Evolutionary conservation across 2,329 filamentous ascomycete genomes (phyloP), one percentile per base, ranked within the genome.

Genomic region (Pyricularia grisea): DNA sequence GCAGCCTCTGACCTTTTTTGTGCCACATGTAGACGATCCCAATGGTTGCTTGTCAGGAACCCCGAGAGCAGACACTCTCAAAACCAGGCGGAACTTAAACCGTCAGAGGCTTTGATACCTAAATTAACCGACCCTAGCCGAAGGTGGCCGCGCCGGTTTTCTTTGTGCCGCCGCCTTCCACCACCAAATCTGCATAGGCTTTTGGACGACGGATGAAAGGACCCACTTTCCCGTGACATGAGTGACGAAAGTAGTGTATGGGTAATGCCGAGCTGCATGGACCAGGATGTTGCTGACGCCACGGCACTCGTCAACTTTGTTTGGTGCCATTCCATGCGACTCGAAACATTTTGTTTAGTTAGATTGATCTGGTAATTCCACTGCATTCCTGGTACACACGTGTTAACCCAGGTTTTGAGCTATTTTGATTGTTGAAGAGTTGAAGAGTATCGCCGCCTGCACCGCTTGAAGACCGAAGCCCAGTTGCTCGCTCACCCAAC

Each of bases 61-160:
- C 17, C 42, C 42, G 42, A 55, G 20, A 55, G 20, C 20, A 50
- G 25, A 50, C 25, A n/a, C 36, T 33, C 27, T 33, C 25, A 17
- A 33, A 25, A 10, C 50, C 50, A 70, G 69, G 66, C 69, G 69
- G 69, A 70, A 70, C 30, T 61, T 4, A 64, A 25, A 58, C 61
- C 69, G 66, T 55, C 58, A 42, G 23, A 20, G 66, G 6, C 11
- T 27, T 28, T 27, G 23, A 61, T 63, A 25, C 69, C 73, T 65
- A 67, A 27, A 67, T 71, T 74, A 75, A 74, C 76, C 76, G 76
- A 70, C 30, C 70, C 70, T 74, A 75, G 75, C 77, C 76, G 77
- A 73, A 68, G 66, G 28, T 75, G 70, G 73, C 76, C 76, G 77
- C 69, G 60, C 65, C 27, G 10, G 25, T 6, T 63, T 30, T n/a